Conservation (phyloP, 2,329 filamentous ascomycete species). For the Aspergillus thermomutatus region DNA sequence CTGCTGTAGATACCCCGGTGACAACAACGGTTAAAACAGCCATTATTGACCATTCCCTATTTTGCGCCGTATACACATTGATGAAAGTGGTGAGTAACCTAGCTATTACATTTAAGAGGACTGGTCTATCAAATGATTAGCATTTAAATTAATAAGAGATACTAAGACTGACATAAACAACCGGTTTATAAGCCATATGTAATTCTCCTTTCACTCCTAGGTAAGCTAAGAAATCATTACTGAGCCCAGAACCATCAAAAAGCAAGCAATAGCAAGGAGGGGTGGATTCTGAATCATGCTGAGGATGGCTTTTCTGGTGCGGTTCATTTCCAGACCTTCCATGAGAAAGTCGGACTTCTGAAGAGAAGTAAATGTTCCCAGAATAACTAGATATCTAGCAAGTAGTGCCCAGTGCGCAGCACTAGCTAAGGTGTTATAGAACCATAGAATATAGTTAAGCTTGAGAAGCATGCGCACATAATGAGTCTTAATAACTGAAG, state of each 20-base stretch:
- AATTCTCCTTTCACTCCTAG: conserved; percentile 46
- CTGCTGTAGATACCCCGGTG: conserved; percentile 21
- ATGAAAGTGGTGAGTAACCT: conserved; percentile 51
- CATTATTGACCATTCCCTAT: conserved; percentile 45
- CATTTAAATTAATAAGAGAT: neutral
- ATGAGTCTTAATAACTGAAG: conserved; percentile 25
- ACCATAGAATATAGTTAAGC: conserved; percentile 44
- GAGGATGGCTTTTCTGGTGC: conserved; percentile 28
- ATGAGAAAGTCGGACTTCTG: conserved; percentile 29
- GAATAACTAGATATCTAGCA: conserved; percentile 52
- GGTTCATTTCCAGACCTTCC: conserved; percentile 23
- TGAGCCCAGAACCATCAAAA: conserved; percentile 42
- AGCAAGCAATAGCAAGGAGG: conserved; percentile 44
- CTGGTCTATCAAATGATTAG: conserved; percentile 22
- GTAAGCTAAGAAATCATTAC: conserved; percentile 46
- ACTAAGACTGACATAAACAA: conserved; percentile 43
- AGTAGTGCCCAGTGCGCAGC: conserved; percentile 51
- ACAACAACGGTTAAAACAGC: conserved; percentile 39
- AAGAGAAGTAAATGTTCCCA: conserved; percentile 50
- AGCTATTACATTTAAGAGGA: conserved; percentile 47
- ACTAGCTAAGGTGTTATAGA: conserved; percentile 48
- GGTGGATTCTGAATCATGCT: conserved; percentile 35
- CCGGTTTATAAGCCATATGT: conserved; percentile 54
- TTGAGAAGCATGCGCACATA: conserved; percentile 49
- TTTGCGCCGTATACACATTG: conserved; percentile 49